phyloP scores from a whole-genome alignment of 345 rosid species.

The Brassica cretica region DNA sequence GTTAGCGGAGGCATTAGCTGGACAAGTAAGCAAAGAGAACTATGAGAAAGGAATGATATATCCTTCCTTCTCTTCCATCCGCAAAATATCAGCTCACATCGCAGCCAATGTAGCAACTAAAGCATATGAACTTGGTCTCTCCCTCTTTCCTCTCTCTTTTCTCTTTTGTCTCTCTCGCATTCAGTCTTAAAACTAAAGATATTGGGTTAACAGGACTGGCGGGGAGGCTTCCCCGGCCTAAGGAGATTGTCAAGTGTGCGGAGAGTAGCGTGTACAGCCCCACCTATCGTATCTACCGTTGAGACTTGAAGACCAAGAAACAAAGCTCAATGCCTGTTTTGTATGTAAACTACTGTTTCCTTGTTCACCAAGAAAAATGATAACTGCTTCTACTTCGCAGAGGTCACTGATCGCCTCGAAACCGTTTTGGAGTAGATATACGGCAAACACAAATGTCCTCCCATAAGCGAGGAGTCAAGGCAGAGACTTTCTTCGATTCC shows the following conservation, averaged over 20 bases:
- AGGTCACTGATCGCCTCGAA: conserved; percentile 35
- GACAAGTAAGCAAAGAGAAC: conserved; percentile 67
- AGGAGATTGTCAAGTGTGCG: conserved; percentile 69
- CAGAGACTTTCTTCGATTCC: conserved; percentile 35
- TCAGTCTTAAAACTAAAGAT: background rate
- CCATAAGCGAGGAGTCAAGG: conserved; percentile 31
- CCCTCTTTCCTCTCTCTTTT: background rate
- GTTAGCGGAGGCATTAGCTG: conserved; percentile 85
- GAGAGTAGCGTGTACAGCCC: conserved; percentile 97
- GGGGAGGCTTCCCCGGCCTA: conserved; percentile 76
- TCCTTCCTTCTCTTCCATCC: conserved; percentile 79
- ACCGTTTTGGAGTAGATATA: conserved; percentile 42
- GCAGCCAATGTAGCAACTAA: conserved; percentile 94
- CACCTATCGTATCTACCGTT: conserved; percentile 63
- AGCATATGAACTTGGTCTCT: conserved; percentile 86
- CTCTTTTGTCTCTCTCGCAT: background rate
- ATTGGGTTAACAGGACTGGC: conserved; percentile 64
- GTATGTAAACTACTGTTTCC: conserved; percentile 7
- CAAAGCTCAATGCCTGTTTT: background rate
- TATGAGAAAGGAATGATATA: conserved; percentile 77
- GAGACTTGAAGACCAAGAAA: conserved; percentile 24
- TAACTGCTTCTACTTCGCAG: too few species aligned
- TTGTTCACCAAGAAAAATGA: background rate
- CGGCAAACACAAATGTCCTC: conserved; percentile 32
- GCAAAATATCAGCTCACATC: conserved; percentile 87